Base-by-base conservation (phyloP, 1,284 basidiomycete species). In the Ganoderma leucocontextum region DNA sequence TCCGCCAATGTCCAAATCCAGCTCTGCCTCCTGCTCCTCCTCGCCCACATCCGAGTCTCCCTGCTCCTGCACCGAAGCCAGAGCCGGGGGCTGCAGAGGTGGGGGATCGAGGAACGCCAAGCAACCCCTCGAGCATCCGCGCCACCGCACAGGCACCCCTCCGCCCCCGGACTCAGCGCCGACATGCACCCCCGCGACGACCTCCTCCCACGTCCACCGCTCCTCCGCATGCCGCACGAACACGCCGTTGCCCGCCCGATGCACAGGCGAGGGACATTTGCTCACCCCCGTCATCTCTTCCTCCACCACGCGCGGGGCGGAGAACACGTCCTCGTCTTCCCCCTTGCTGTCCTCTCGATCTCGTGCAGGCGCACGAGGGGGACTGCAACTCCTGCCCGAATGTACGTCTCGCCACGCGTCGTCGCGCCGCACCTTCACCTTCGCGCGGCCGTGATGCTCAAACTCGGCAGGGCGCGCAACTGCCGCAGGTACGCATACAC, bases 111-210 rank as follows among this genome's bases (percentile, higher is more conserved):
- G 78, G 75, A 90, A 91, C 58, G 84, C 82, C 69, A 94, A 76
- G 77, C 92, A 94, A 0, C 88, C 88, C 63, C 69, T 71, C 36
- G 78, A 76, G 76, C 92, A 94, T 0, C 92, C 92, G 29, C 90
- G 80, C 91, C 92, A 94, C 63, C 82, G 77, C 47, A 94, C 69
- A n/a, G 91, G 89, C 12, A 91, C 88, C 10, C 47, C 47, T 2
- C 79, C 77, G 15, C 57, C 65, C 1, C 64, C 67, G 19, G 74
- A 72, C 15, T 49, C 47, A 10, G 83, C 84, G 13, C 87, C 88
- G 0, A 91, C 80, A 10, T 81, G 76, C 38, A 84, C 80, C 4
- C 87, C 87, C 0, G 86, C 89, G 52, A 93, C 78, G 15, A 72
- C 78, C 2, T 78, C 80, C 75, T 89, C 89, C 92, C 92, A 94